Percentiles rank a stretch among this genome's conserved stretches.
These are phyloP conservation scores for Salix suchowensis DNA, from an alignment of 345 rosid genomes.

Conservation along the genomic window DNA sequence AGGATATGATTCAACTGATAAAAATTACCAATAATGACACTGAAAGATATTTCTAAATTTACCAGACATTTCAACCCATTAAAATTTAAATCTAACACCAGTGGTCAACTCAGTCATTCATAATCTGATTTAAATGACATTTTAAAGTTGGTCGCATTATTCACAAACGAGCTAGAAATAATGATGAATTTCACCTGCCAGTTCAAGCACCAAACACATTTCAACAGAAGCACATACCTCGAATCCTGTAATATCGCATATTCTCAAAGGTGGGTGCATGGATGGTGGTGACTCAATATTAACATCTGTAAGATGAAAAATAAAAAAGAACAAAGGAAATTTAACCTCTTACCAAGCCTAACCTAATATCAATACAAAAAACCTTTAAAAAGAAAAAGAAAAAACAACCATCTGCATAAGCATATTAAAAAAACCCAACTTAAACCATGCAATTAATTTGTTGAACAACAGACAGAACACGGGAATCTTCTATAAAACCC, in stretches of 20 bases:
- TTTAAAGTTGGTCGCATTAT: not conserved
- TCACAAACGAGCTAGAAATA: not conserved
- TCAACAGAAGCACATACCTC: conserved; percentile 24
- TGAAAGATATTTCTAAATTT: too few relatives aligned
- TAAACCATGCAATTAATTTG: not conserved
- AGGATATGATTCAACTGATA: too few relatives aligned
- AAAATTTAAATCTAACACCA: too few relatives aligned
- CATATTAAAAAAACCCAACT: not conserved
- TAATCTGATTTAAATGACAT: too few relatives aligned
- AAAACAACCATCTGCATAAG: not conserved
- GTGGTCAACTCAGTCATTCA: too few relatives aligned
- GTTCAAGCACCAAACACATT: not conserved
- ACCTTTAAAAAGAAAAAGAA: not conserved
- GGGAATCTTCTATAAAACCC: not conserved
- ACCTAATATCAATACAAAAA: not conserved
- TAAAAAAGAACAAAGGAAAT: too few relatives aligned
- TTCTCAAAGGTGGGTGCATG: conserved; percentile 69
- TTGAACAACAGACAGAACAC: not conserved
- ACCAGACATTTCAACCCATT: too few relatives aligned
- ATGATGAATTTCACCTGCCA: not conserved
- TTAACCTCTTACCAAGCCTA: not conserved
- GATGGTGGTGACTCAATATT: conserved; percentile 91
- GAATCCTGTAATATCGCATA: conserved; percentile 83
- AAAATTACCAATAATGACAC: too few relatives aligned
- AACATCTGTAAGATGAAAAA: conserved; percentile 29